A percentile compares a stretch with the other conserved stretches of the same genome.
Conservation (phyloP, 1,139 yeast species). For the Suhomyces choctaworum region DNA sequence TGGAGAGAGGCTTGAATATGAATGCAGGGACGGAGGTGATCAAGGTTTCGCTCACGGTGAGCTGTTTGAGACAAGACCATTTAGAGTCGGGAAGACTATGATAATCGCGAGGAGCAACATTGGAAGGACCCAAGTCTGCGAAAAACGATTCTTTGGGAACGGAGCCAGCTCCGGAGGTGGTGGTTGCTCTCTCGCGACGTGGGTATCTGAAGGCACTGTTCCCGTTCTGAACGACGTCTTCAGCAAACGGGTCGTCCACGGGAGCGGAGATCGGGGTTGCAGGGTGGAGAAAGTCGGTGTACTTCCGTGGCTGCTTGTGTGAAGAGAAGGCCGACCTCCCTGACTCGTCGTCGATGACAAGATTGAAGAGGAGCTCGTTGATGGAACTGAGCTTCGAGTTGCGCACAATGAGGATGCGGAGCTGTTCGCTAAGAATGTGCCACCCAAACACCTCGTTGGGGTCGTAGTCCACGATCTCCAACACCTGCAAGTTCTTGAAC, state of each 20-base stretch:
- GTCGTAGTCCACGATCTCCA: slow-evolving; percentile 60
- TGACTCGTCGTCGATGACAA: slow-evolving; percentile 57
- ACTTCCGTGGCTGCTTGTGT: slow-evolving; percentile 24
- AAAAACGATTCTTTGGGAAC: slow-evolving; percentile 24
- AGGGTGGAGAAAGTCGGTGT: slow-evolving; percentile 13
- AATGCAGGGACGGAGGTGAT: slow-evolving; percentile 46
- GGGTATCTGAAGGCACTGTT: slow-evolving; percentile 28
- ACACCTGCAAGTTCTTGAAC: slow-evolving; percentile 61
- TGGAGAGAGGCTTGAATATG: slow-evolving; percentile 50
- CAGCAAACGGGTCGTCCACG: slow-evolving; percentile 11
- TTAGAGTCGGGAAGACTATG: slow-evolving; percentile 38
- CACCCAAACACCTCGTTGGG: slow-evolving; percentile 69
- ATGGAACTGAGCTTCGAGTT: slow-evolving; percentile 53
- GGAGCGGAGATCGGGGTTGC: slow-evolving; percentile 8
- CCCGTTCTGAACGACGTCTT: slow-evolving; percentile 11
- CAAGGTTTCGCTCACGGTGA: slow-evolving; percentile 58
- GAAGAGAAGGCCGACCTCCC: slow-evolving; percentile 43
- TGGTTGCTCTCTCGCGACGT: slow-evolving; percentile 30
- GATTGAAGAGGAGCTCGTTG: slow-evolving; percentile 48
- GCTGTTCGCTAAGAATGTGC: slow-evolving; percentile 56
- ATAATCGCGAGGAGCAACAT: slow-evolving; percentile 17
- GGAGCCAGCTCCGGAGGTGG: slow-evolving; percentile 30
- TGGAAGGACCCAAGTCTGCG: slow-evolving; percentile 13
- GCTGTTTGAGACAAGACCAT: slow-evolving; percentile 59
- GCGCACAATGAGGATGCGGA: slow-evolving; percentile 55